Conservation (phyloP, 768 basidiomycete species). For the Phylloporus arenicola region DNA sequence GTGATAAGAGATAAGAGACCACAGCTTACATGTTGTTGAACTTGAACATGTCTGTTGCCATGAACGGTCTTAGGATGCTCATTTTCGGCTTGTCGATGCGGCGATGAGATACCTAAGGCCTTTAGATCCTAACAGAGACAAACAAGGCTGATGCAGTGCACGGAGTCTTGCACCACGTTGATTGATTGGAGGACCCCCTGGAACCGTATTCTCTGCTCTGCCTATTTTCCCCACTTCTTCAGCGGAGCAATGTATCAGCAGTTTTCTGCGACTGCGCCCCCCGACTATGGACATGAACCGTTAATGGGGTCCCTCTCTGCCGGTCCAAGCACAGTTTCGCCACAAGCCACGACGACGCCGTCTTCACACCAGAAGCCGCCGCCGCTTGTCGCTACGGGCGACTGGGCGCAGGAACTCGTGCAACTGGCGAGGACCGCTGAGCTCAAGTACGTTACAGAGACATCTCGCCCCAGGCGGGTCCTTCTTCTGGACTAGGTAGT, state of each 20-base stretch:
- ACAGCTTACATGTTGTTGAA: constrained; percentile 81
- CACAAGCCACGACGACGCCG: constrained; percentile 27
- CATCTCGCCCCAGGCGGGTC: neutral
- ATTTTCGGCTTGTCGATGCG: constrained; percentile 37
- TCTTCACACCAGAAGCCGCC: constrained; percentile 24
- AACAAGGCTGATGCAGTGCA: constrained; percentile 22
- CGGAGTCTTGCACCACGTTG: constrained; percentile 17
- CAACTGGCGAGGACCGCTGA: constrained; percentile 85
- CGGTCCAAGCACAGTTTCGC: constrained; percentile 31
- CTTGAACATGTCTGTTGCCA: constrained; percentile 83
- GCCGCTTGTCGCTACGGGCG: constrained; percentile 73
- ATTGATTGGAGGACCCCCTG: constrained; percentile 21
- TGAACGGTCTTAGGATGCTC: constrained; percentile 84
- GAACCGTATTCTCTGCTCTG: constrained; percentile 19
- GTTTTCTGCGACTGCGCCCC: constrained; percentile 30
- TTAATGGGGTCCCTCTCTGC: constrained; percentile 29
- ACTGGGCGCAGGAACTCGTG: constrained; percentile 84
- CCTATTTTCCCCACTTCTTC: constrained; percentile 21
- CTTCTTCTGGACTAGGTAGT: neutral
- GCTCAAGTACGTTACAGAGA: constrained; percentile 59
- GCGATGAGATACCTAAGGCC: neutral
- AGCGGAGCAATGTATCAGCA: constrained; percentile 32
- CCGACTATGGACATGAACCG: constrained; percentile 31
- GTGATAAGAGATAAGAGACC: neutral
- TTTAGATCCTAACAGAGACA: constrained; percentile 29